phyloP scores from a whole-genome alignment of 345 rosid species.

The Rhizophora mangle region DNA sequence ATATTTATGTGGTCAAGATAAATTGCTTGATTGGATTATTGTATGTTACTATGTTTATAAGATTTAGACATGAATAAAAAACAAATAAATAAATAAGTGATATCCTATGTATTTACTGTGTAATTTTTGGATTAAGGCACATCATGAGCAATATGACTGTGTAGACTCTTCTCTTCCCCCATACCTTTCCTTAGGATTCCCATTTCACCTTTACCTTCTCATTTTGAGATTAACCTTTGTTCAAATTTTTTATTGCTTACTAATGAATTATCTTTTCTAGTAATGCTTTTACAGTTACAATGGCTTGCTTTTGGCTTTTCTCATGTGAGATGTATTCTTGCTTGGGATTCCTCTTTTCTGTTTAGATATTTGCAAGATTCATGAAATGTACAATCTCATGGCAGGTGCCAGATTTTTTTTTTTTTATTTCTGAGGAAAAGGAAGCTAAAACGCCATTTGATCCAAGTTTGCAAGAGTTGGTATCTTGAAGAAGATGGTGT shows the following conservation, averaged over 20 bases:
- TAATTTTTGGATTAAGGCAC: no score
- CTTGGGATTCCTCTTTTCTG: neutral
- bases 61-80: no score
- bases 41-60: neutral
- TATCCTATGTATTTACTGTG: no score
- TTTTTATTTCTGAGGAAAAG: neutral
- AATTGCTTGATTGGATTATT: neutral
- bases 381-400: neutral
- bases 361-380: neutral
- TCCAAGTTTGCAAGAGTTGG: conserved; percentile 3
- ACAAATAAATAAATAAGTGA: no score
- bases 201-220: neutral
- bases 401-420: neutral
- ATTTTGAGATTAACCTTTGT: no score
- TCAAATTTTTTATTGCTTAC: neutral
- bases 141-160: no score
- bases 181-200: neutral
- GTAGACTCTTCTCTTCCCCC: no score
- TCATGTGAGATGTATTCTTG: neutral
- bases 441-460: neutral
- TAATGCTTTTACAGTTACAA: neutral
- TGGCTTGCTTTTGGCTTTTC: neutral
- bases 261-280: neutral
- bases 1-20: neutral
- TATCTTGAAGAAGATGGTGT: neutral